Evolutionary conservation across 2,329 filamentous ascomycete genomes (phyloP), one percentile per base, ranked within the genome.

Genomic region (Tympanopsis confertula): DNA sequence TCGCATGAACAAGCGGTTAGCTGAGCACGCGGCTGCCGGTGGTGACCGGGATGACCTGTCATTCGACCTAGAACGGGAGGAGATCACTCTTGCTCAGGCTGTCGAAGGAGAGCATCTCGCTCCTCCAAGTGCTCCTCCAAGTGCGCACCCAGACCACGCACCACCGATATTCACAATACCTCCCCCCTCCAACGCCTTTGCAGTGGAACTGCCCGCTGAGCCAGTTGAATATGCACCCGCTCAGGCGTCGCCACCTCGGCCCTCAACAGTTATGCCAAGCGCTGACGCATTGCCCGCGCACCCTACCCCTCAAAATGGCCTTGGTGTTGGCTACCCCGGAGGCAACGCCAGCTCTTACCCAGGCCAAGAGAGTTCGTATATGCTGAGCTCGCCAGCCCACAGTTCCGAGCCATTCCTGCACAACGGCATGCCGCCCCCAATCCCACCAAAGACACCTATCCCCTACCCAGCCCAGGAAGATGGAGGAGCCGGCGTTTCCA

Each of bases 1-100:
- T 50, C 74, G 79, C 42, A 82, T 84, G 44, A 86, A 86, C 56
- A 60, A 71, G 40, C 71, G 85, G 39, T 76, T 33, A 15, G 7
- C 30, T 17, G 30, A 10, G 75, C 55, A 78, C 82, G 24, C 64
- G 65, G 18, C 45, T 63, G 12, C 52, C 54, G 36, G 55, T 56
- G 17, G 53, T 66, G 4, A 63, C 68, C 1, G 62, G 68, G 32
- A 51, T 65, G 39, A 47, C 63, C 42, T 61, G 68, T 43, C 57
- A 61, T 7, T 55, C 44, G 29, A 38, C 41, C 47, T 37, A 63
- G 54, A 43, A 51, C 29, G 54, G 64, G 42, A 52, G 71, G 48
- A 53, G 55, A 32, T 54, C 62, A 20, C 66, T 71, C 1, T 50
- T 74, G 38, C 80, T 1, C 82, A 82, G 0, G 68, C 7, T 10